Base-by-base conservation (phyloP, 495 filamentous ascomycete species). In the Lichenothelia convexa region DNA sequence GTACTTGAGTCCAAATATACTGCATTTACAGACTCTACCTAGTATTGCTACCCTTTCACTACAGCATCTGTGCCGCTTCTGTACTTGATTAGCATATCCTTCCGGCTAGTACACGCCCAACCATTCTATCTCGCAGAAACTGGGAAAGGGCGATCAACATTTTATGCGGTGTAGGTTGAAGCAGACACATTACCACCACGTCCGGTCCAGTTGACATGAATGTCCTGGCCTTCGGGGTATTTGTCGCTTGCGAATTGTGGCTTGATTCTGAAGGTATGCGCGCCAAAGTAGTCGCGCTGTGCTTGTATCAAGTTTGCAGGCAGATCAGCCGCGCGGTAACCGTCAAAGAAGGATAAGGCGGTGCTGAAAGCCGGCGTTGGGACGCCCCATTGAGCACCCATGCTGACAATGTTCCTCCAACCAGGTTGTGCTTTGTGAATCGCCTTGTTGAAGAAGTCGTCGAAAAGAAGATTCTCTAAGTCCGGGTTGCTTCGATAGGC, bases 201-300 rank as follows among this genome's bases (percentile, higher is more conserved):
- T 38, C 89, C 91, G 45, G 89, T 97, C 89, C 91, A 97, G 78
- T 97, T 97, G 51, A 95, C 87, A 69, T 97, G 89, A 57, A 89
- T 87, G 57, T 95, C 73, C 65, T 83, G 67, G 56, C 75, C 83
- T 55, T 70, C 76, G 40, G 77, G 78, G 67, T 87, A 86, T 62
- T 81, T 87, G 29, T 63, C 73, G 55, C 50, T 86, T 46, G 85
- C 87, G 47, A 47, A 57, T 64, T 94, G 81, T 29, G 89, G 82
- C 81, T 94, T 94, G 70, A 94, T 77, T 50, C 68, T 68, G 82
- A 95, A 97, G 41, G 91, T 97, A 77, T 97, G 89, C 37, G 89
- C 89, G 59, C 89, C 77, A 55, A 97, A 97, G 78, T 95, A 97
- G 60, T 97, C 89, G 65, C 89, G 77, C 68, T 97, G 89, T 24